Conservation (phyloP, 805 yeast genomes). For the Spathaspora arborariae region DNA sequence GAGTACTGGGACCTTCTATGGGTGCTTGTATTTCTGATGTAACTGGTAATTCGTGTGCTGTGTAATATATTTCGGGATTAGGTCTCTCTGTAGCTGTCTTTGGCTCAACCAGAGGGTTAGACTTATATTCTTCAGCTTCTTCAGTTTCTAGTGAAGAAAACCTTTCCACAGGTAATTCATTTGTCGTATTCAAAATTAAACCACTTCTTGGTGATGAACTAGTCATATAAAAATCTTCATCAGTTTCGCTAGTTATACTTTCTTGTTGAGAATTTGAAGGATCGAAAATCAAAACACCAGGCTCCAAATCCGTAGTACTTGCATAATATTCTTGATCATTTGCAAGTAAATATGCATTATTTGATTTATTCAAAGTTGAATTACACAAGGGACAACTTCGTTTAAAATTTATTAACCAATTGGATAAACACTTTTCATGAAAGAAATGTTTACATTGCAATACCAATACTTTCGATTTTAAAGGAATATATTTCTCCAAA, state of each 20-base stretch:
- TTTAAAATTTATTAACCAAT: conserved; percentile 55
- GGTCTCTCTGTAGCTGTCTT: background rate
- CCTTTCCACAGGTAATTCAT: background rate
- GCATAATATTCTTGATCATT: conserved; percentile 18
- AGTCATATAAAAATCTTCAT: background rate
- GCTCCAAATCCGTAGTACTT: conserved; percentile 17
- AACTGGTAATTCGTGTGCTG: background rate
- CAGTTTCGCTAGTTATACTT: conserved; percentile 4
- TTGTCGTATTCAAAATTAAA: background rate
- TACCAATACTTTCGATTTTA: conserved; percentile 45
- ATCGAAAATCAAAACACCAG: conserved; percentile 7
- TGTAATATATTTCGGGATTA: background rate
- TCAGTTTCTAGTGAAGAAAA: background rate
- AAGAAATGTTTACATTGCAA: conserved; percentile 61
- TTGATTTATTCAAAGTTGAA: conserved; percentile 12
- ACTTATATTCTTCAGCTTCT: background rate
- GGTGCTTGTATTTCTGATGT: too few relatives aligned
- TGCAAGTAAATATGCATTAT: conserved; percentile 13
- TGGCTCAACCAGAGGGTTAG: background rate
- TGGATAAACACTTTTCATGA: conserved; percentile 54
- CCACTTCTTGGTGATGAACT: background rate
- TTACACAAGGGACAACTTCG: conserved; percentile 61
- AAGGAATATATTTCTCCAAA: conserved; percentile 47
- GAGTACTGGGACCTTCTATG: background rate
- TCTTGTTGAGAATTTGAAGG: conserved; percentile 5